A percentile compares a stretch with the other conserved stretches of the same genome.
These are phyloP conservation scores for Misopates orontium DNA, from an alignment of 257 asterid genomes.

Conservation along the genomic window DNA sequence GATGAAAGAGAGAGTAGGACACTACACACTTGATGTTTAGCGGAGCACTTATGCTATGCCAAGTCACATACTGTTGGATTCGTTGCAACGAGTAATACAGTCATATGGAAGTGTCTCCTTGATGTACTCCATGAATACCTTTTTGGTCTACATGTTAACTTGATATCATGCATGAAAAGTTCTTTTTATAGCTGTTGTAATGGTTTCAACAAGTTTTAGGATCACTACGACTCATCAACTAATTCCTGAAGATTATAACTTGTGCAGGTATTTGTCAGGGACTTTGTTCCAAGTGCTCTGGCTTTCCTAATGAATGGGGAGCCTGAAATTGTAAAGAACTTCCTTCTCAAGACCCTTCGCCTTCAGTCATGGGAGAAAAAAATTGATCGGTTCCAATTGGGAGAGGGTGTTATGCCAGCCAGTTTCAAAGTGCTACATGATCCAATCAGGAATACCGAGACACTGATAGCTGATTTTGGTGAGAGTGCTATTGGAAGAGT, in stretches of 20 bases:
- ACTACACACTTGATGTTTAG: too few relatives aligned
- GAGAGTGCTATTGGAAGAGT: conserved; percentile 81
- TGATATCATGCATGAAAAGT: background rate
- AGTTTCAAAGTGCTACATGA: conserved; percentile 74
- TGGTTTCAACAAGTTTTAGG: background rate
- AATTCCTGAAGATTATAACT: conserved; percentile 18
- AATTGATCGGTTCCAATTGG: conserved; percentile 68
- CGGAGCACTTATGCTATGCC: too few relatives aligned
- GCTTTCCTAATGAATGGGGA: conserved; percentile 72
- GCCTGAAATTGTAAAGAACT: conserved; percentile 67
- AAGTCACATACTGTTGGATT: too few relatives aligned
- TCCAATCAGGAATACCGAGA: conserved; percentile 60
- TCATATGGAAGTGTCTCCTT: background rate
- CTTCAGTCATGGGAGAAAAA: conserved; percentile 82
- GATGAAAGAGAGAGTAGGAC: too few relatives aligned
- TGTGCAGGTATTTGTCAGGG: conserved; percentile 70
- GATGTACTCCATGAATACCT: background rate
- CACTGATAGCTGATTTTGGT: conserved; percentile 71
- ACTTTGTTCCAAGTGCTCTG: conserved; percentile 71
- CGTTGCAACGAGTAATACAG: too few relatives aligned
- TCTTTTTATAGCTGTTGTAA: background rate
- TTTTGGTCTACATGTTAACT: background rate
- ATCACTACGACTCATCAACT: background rate
- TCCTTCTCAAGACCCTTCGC: conserved; percentile 68
- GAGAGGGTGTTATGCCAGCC: conserved; percentile 83